Evolutionary conservation across 148 eudicot species (phyloP).

Genomic region (Heliamphora exappendiculata): DNA sequence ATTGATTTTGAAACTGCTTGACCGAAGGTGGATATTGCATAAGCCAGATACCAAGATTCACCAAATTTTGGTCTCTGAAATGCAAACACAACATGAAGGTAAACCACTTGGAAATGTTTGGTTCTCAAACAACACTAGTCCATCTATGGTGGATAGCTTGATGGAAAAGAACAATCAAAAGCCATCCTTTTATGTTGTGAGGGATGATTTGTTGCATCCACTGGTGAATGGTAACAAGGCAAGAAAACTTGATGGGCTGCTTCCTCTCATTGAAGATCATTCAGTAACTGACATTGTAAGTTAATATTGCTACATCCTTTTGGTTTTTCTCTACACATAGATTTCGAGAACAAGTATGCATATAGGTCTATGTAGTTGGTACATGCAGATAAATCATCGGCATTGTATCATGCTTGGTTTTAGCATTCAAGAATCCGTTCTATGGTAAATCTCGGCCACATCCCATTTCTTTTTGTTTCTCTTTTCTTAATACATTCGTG

Average conservation of each 20-base stretch:
- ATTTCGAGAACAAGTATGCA: not conserved
- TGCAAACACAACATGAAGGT: conserved; percentile 13
- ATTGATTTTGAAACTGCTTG: conserved; percentile 42
- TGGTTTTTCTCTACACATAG: not conserved
- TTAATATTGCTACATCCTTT: conserved; percentile 10
- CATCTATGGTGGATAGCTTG: conserved; percentile 47
- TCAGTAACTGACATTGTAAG: conserved; percentile 87
- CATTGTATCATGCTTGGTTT: not conserved
- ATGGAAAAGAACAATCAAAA: conserved; percentile 19
- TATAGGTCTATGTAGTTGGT: not conserved
- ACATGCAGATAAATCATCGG: not conserved
- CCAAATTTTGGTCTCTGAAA: conserved; percentile 38
- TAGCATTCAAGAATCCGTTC: not conserved
- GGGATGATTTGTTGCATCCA: conserved; percentile 95
- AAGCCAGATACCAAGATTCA: conserved; percentile 75
- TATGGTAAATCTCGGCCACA: not conserved
- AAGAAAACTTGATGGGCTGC: conserved; percentile 79
- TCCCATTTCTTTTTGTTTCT: not conserved
- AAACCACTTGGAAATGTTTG: conserved; percentile 27
- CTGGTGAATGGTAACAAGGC: conserved; percentile 91
- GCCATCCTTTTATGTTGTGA: conserved; percentile 67
- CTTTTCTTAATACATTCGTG: not conserved
- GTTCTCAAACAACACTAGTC: conserved; percentile 47
- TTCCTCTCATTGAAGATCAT: conserved; percentile 74
- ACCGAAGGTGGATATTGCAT: conserved; percentile 67